Base-by-base conservation (phyloP, 1,284 basidiomycete species). In the Anthracocystis setariae region DNA sequence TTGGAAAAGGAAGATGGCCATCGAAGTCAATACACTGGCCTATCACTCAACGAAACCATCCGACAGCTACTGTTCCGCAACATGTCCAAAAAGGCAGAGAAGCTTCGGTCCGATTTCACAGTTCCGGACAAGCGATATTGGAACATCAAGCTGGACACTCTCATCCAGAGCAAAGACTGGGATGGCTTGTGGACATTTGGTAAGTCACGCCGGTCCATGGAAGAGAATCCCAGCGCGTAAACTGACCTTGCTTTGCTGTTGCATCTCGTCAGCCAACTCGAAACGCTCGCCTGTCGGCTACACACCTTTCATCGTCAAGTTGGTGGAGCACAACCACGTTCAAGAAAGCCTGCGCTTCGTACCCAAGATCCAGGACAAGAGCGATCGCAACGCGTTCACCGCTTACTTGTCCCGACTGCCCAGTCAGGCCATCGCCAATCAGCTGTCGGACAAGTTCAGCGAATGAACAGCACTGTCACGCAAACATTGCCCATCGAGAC, bases 241-340 rank as follows among this genome's bases (percentile, higher is more conserved):
- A 39, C 8, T 25, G 35, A 35, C 24, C 15, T 13, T 20, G 17
- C 10, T 23, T 17, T 29, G 18, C 23, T n/a, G n/a, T 49, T 8
- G 18, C 17, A 20, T 13, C 29, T 29, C 17, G 8, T 17, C 51
- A 54, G 51, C 60, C 42, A 68, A 69, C 29, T 59, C 62, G 15
- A 73, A 90, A 83, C 89, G 92, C 74, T 93, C 91, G 81, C 94
- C 96, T 1, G 96, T 98, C 65, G 95, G 96, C 3, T 98, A 94
- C 38, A 73, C 68, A 51, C 76, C 78, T 0, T 69, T 80, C 46
- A 51, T 82, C 13, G 48, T 57, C 29, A 61, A 59, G 39, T 72
- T 82, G 12, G 57, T 82, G 13, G 64, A 73, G n/a, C 70, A 68
- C 18, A 76, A 71, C 24, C 59, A 74, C 24, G 56, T 74, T 35